Base-by-base conservation (phyloP, 169 alveolate genomes). In the Cryptosporidium xiaoi region DNA sequence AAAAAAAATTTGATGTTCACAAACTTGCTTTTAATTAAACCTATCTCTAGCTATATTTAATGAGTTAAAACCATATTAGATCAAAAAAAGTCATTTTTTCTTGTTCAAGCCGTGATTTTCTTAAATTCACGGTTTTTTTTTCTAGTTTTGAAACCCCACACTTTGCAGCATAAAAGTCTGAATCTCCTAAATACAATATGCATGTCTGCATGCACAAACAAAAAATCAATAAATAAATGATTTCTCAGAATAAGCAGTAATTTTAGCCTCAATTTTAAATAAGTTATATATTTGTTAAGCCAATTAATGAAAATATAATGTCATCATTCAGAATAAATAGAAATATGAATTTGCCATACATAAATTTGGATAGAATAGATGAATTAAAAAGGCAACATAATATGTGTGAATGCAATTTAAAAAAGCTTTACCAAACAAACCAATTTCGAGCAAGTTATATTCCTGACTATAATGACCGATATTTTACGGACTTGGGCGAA, bases 331-430 rank as follows among this genome's bases (percentile, higher is more conserved):
- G 64, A 53, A n/a, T 13, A 53, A 53, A 53, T 16, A 15, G 40
- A 5, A 55, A n/a, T 33, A 31, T 44, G 10, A 66, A 69, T 15
- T 53, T 69, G 29, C 83, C 83, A 33, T 53, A 69, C 20, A 53
- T 69, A 34, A 51, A 51, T 55, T 51, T 69, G 66, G 83, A 69
- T 10, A 29, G 83, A 27, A 69, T 69, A 24, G 67, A 69, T 2
- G 83, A 69, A 46, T 31, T 69, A 27, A 51, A 66, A 4, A 51
- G 55, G 51, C 50, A 27, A 18, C 29, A 55, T n/a, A 3, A 69
- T 56, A 1, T 40, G 1, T 40, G 48, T 40, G 48, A 8, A 40
- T 40, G 48, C 48, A 40, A 40, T 40, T 40, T 40, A 40, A 40
- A 40, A 40, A 40, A 8, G 1, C 10, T 40, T 40, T 40, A 8